Percentiles rank a stretch among this genome's conserved stretches.
Conservation (phyloP, 1,284 basidiomycete genomes). For the Pyrrhoderma lamaoense region DNA sequence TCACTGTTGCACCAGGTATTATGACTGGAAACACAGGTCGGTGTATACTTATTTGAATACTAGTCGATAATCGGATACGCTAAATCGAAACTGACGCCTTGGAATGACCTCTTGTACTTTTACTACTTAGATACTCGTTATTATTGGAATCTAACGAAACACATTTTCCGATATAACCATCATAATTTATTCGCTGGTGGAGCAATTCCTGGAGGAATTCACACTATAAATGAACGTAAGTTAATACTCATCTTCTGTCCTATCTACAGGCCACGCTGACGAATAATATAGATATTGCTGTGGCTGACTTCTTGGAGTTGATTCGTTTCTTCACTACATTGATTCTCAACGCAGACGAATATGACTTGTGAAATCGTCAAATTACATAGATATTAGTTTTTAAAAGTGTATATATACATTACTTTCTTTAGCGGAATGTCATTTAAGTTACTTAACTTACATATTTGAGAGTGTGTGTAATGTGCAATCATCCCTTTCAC, state of each 20-base stretch:
- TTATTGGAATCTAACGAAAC: conserved; percentile 42
- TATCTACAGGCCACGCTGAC: background rate
- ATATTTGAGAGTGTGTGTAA: no score
- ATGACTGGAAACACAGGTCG: conserved; percentile 43
- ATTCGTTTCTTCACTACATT: conserved; percentile 40
- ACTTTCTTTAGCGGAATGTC: no score
- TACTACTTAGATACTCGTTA: conserved; percentile 36
- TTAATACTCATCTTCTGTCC: background rate
- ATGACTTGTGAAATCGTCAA: conserved; percentile 5
- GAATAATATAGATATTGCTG: conserved; percentile 28
- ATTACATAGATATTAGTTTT: no score
- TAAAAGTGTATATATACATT: background rate
- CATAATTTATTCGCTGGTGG: conserved; percentile 19
- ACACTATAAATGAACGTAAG: conserved; percentile 35
- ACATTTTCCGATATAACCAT: conserved; percentile 45
- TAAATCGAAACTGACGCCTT: no score
- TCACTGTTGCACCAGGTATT: conserved; percentile 41
- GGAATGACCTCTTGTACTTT: no score
- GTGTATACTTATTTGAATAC: no score
- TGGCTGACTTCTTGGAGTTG: conserved; percentile 35
- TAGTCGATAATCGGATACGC: no score
- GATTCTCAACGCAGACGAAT: conserved; percentile 43
- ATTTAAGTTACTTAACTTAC: no score
- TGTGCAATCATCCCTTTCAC: no score
- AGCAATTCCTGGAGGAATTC: conserved; percentile 16